Base-by-base conservation (phyloP, 345 rosid genomes). In the Adansonia digitata region DNA sequence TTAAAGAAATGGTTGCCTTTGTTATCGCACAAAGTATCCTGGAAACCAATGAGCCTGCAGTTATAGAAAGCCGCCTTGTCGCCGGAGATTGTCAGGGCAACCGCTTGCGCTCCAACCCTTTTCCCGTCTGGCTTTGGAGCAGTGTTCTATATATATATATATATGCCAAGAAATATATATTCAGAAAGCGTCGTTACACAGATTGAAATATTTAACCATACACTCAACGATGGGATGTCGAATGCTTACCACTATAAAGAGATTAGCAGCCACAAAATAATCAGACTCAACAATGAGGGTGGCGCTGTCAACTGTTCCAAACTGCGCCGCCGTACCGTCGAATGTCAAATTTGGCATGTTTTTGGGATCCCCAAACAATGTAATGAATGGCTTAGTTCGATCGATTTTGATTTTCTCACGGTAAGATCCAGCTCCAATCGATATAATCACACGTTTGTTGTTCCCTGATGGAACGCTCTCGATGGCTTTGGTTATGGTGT, bases 241-340 rank as follows among this genome's bases (percentile, higher is more conserved):
- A n/a, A n/a, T 5, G 46, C 14, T 14, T 76, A 90, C 93, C 86
- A 46, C 72, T 43, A 93, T 18, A 48, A 85, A 62, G 48, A 93
- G 7, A 74, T 91, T 93, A 5, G 68, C 57, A 7, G 92, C 98
- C 18, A 84, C 68, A 78, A 93, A 93, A 70, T 82, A 90, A 68
- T 91, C 93, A 20, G 89, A 75, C 53, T 82, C 84, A 14, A 82
- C 87, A 6, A 84, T 82, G 66, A 93, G 56, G 37, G 87, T 80
- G 40, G 94, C 97, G 49, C 97, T 93, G 10, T 86, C 79, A 5
- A 91, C 83, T 2, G 93, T 89, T 61, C 98, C 98, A 18, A 64
- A 88, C 56, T 81, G 2, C 2, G 2, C 27, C 0, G 98, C 98
- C 0, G 84, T 85, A 1, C 91, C 93, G 2, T 20, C 59, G 51